Base-by-base conservation (phyloP, 2,329 filamentous ascomycete species). In the Trichophyton equinum region DNA sequence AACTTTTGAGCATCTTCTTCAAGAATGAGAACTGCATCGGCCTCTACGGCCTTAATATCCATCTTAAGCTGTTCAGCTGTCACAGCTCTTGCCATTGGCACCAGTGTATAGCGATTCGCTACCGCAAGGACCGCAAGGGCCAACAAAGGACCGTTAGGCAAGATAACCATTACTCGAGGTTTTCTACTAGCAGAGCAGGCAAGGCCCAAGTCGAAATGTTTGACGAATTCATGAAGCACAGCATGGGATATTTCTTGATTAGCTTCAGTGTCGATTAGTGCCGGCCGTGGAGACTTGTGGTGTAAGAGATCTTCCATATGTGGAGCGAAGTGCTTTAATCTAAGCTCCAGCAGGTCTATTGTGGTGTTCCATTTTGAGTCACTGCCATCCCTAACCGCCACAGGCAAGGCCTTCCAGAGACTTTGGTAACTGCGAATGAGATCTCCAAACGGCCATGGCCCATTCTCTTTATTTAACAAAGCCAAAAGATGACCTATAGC, bases 71-170 rank as follows among this genome's bases (percentile, higher is more conserved):
- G 57, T 33, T 59, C 57, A 3, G 57, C 9, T 20, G 38, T 46
- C 20, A 59, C 36, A 9, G 57, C 25, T 15, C 13, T 44, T 30
- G 33, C 18, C 27, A 59, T 30, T 22, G 57, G 57, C 22, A 46
- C 57, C 11, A 46, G 20, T 6, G 57, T 59, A 59, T 59, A 44
- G 13, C 44, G 44, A 18, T 40, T 33, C n/a, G 57, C 27, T 44
- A 59, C 57, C 18, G 57, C 57, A 20, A 59, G 36, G 38, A 25
- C 25, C 7, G 57, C 57, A 13, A 59, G 40, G 7, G 57, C 57
- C 8, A 59, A 44, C 6, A 30, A 22, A 13, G 57, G 57, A 6
- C 57, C 57, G 25, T 40, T 59, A n/a, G 57, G 57, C 8, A 59
- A 44, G 27, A 59, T 27, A 44, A 44, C 57, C 40, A 59, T 46